A percentile compares a stretch with the other conserved stretches of the same genome.
Evolutionary conservation across 176 grass and related monocot species (phyloP).

Genomic region (Avena insularis): DNA sequence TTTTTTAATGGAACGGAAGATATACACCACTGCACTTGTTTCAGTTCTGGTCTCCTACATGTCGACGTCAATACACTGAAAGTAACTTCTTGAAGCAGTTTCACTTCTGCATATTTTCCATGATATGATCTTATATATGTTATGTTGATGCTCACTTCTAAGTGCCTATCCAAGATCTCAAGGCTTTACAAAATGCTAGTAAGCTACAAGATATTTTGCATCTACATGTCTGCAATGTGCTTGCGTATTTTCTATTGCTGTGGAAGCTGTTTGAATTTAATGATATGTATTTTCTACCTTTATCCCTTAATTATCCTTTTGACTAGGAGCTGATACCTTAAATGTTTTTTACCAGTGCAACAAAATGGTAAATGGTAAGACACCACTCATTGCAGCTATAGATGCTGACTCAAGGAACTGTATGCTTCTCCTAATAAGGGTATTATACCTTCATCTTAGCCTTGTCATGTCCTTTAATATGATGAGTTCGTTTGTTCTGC

Average conservation of each 20-base stretch:
- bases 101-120: background rate
- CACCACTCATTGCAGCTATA: constrained; percentile 9
- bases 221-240: background rate
- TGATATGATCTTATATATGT: background rate
- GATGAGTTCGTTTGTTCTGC: background rate
- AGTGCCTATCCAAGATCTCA: background rate
- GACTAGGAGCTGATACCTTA: background rate
- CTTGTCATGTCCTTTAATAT: constrained; percentile 1
- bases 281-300: background rate
- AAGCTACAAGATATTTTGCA: background rate
- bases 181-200: background rate
- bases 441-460: constrained; percentile 3
- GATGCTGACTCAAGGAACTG: constrained; percentile 3
- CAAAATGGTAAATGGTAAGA: constrained; percentile 3
- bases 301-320: constrained; percentile 11
- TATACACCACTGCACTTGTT: background rate
- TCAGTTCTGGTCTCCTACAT: background rate
- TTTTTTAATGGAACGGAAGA: background rate
- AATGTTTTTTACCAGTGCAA: constrained; percentile 1
- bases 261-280: background rate
- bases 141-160: background rate
- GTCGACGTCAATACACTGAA: background rate
- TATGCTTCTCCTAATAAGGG: constrained; percentile 11
- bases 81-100: background rate
- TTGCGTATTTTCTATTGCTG: background rate